Conservation (phyloP, 1,284 basidiomycete species). For the Polyporus tsugae region DNA sequence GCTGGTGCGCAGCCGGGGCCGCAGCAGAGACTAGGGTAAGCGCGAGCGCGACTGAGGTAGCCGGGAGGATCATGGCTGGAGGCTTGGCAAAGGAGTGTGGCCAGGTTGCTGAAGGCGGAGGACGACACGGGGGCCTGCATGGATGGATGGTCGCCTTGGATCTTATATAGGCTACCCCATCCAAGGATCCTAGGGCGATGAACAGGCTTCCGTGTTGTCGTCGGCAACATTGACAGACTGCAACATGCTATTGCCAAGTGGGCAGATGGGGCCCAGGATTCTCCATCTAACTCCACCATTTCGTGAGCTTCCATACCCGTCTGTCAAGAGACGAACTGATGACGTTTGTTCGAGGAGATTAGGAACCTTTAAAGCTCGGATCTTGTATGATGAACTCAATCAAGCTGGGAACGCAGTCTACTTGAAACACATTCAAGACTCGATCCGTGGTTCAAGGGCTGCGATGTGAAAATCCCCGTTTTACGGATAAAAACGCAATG, state of each 20-base stretch:
- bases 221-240: neutral
- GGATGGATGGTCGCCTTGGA: neutral
- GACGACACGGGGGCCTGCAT: neutral
- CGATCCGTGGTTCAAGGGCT: neutral
- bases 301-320: neutral
- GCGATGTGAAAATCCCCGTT: neutral
- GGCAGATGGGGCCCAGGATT: neutral
- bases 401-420: neutral
- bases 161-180: neutral
- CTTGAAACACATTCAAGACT: neutral
- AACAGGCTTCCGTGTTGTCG: neutral
- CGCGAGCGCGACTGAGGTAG: constrained; percentile 23
- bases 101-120: neutral
- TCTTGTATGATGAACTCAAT: neutral
- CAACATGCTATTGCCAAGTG: neutral
- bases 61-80: constrained; percentile 28
- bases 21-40: constrained; percentile 28
- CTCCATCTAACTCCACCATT: neutral
- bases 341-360: neutral
- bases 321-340: neutral
- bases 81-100: neutral
- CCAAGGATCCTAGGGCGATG: neutral
- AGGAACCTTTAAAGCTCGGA: neutral
- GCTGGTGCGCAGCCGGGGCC: constrained; percentile 9
- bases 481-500: neutral